Percentiles rank a stretch among this genome's conserved stretches.
Evolutionary conservation across 2,329 filamentous ascomycete genomes (phyloP).

Genomic region (Dothideomycetes sp.): DNA sequence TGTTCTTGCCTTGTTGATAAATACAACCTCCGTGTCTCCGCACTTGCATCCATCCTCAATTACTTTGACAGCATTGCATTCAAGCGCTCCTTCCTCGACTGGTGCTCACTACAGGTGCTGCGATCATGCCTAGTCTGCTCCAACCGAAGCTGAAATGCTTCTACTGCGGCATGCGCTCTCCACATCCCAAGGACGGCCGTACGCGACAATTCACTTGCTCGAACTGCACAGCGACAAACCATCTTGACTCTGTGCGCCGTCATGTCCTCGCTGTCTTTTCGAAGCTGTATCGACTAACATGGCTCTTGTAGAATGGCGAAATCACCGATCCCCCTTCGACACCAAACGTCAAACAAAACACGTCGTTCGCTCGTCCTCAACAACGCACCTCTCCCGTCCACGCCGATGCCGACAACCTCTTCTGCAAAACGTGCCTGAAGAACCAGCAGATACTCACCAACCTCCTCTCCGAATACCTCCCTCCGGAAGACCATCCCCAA

Average conservation of each 20-base stretch:
- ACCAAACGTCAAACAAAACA: conserved; percentile 38
- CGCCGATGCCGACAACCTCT: conserved; percentile 44
- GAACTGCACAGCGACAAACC: conserved; percentile 78
- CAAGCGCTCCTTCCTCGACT: not conserved
- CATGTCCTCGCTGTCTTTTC: conserved; percentile 7
- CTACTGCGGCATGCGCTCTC: conserved; percentile 67
- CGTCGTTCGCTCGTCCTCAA: conserved; percentile 30
- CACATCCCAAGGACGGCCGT: conserved; percentile 47
- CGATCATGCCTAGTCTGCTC: conserved; percentile 14
- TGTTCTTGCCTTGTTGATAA: no score
- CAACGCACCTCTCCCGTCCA: conserved; percentile 27
- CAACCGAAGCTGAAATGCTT: conserved; percentile 49
- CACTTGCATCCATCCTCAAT: no score
- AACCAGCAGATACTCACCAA: conserved; percentile 78
- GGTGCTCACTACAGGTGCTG: not conserved
- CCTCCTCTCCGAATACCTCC: conserved; percentile 71
- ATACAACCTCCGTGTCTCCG: no score
- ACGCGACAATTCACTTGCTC: conserved; percentile 63
- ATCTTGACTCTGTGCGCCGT: conserved; percentile 68
- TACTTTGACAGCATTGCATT: no score
- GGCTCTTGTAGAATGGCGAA: conserved; percentile 78
- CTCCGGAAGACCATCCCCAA: conserved; percentile 54
- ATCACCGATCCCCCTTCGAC: conserved; percentile 74
- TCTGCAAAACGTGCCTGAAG: conserved; percentile 72
- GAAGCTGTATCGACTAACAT: no score